Evolutionary conservation across 768 basidiomycete genomes (phyloP), one percentile per base, ranked within the genome.

Genomic region (Aureoboletus auriporus): DNA sequence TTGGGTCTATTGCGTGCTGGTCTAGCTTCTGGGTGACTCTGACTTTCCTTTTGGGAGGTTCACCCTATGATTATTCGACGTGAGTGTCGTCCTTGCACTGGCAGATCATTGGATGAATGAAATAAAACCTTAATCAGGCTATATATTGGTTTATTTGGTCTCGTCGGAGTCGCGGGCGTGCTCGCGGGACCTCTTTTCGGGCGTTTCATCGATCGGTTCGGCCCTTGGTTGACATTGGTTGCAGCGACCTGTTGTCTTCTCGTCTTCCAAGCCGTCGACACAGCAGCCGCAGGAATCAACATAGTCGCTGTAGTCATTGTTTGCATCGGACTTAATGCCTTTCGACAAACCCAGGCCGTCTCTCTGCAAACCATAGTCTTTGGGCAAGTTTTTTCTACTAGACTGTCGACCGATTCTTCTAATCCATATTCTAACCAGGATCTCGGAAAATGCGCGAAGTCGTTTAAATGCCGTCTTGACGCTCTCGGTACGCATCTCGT

Each of bases 141-240:
- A 31, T 62, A 65, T 16, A 76, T 75, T 43, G 77, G 77, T 30
- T 58, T 78, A n/a, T 75, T 77, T 52, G 76, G 75, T 20, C 67
- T 78, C 6, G 46, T 77, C 8, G 77, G 77, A 12, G 61, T 73
- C 38, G 53, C 43, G 20, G 76, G 69, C 23, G 65, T 73, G 20
- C 34, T 56, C 11, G 50, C 30, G 6, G 64, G 62, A 0, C 58
- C 61, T 5, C 16, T 59, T 20, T 57, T 60, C 0, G 65, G 62
- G 11, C 46, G 44, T 10, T 29, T 63, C 6, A 56, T 54, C 5
- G 57, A 62, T 47, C 59, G 45, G 9, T 20, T 74, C 26, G 70
- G 71, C 0, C 69, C 72, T 6, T 78, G 76, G 75, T 46, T 65
- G 9, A 70, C 70, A 5, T 65, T 70, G 40, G 46, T 77, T 9